A percentile compares a stretch with the other conserved stretches of the same genome.
Conservation (phyloP, 2,329 filamentous ascomycete genomes). For the Aspergillus sp. region DNA sequence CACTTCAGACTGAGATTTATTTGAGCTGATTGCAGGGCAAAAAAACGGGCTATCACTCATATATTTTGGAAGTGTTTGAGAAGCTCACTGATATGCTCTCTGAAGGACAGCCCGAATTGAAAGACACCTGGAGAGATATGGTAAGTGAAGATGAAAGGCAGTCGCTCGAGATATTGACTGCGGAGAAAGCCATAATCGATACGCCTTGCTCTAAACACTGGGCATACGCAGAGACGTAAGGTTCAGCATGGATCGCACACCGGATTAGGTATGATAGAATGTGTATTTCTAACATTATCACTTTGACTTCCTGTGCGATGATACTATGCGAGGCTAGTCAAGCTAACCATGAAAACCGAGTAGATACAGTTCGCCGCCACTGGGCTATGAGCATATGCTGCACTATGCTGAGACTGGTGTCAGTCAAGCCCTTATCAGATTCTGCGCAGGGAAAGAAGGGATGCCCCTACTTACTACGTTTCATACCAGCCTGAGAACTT, state of each 20-base stretch:
- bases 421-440: constrained; percentile 51
- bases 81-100: constrained; percentile 69
- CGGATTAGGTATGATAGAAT: constrained; percentile 71
- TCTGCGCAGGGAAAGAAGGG: constrained; percentile 79
- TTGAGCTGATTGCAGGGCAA: constrained; percentile 57
- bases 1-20: constrained; percentile 7
- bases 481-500: constrained; percentile 71
- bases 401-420: constrained; percentile 9
- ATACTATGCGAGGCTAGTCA: not conserved
- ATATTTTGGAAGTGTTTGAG: constrained; percentile 80
- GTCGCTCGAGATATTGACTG: not conserved
- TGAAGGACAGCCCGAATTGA: constrained; percentile 77
- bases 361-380: constrained; percentile 80
- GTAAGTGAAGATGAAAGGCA: constrained; percentile 42
- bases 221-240: constrained; percentile 85
- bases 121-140: constrained; percentile 84
- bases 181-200: constrained; percentile 9
- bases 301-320: not conserved
- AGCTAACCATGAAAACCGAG: constrained; percentile 26
- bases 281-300: not conserved
- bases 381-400: constrained; percentile 54
- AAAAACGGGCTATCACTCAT: constrained; percentile 77
- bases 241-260: constrained; percentile 80
- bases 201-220: constrained; percentile 58
- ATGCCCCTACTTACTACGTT: constrained; percentile 86